Evolutionary conservation across 768 basidiomycete genomes (phyloP), one percentile per base, ranked within the genome.

Genomic region (Phaeotremella fagi): DNA sequence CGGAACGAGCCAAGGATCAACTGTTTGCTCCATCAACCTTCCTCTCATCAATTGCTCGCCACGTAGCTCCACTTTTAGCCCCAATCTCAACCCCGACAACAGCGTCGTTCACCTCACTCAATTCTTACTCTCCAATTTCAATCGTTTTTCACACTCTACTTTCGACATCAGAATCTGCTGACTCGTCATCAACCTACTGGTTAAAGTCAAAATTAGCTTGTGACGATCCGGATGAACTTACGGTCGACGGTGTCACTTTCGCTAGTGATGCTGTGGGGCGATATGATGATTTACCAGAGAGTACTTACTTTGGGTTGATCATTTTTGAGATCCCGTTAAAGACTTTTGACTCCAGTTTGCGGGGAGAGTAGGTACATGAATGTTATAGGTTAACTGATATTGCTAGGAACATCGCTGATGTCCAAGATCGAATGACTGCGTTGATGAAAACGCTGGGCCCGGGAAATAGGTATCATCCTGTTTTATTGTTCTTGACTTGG

Each of bases 1-100:
- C 61, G 26, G 60, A 64, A 47, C 35, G 56, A 23, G 37, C 48
- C 11, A 62, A 61, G 54, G 63, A 64, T 29, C 50, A 54, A 24
- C 61, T 67, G 28, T 63, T 56, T 37, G 55, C 65, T n/a, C 66
- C 66, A 3, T 49, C 63, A 4, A 63, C 68, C 16, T 65, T 67
- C 51, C 50, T 70, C 25, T 49, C 47, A 9, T 37, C 58, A 14
- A 57, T 68, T 16, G 59, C 63, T 2, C 52, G 60, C 27, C 61
- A 66, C 29, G 25, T 64, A 18, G 48, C 50, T 7, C 60, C 60
- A 11, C 52, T 64, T 9, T 44, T 63, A 3, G 22, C 48, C 22
- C 48, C 55, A 22, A 9, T 33, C 31, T 4, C 18, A 3, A 15
- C 22, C 7, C 38, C 38, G 6, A 41, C 38, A 41, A 41, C 38